phyloP scores from a whole-genome alignment of 768 basidiomycete genomes.

The Serpula lacrymans region DNA sequence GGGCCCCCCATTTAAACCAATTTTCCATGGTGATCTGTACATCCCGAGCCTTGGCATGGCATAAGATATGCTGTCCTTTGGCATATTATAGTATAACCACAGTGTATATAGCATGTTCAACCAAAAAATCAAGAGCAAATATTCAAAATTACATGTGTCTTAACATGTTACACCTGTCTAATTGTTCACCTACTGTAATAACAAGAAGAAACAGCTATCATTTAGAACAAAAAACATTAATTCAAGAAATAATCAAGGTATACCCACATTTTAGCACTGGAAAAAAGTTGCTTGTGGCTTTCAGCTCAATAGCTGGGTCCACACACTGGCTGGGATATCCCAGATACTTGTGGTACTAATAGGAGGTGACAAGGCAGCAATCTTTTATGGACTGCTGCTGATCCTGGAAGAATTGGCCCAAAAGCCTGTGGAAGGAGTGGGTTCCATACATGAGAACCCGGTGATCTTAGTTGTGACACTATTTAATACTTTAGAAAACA shows the following conservation, averaged over 20 bases:
- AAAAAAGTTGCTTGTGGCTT: not conserved
- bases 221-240: too few species aligned
- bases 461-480: conserved; percentile 1
- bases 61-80: too few species aligned
- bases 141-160: too few species aligned
- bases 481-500: conserved; percentile 3
- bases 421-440: not conserved
- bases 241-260: not conserved
- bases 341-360: conserved; percentile 1
- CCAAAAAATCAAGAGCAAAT: too few species aligned
- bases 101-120: too few species aligned
- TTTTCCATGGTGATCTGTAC: too few species aligned
- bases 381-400: conserved; percentile 1
- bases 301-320: conserved; percentile 4
- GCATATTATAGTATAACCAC: too few species aligned
- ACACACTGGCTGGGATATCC: conserved; percentile 1
- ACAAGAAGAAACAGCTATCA: too few species aligned
- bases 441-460: not conserved
- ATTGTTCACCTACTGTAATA: too few species aligned
- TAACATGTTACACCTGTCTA: too few species aligned
- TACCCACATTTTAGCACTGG: not conserved
- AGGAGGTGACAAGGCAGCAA: conserved; percentile 1
- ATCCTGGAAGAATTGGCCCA: not conserved
- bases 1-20: too few species aligned
- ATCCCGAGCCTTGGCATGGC: too few species aligned